These are phyloP conservation scores for Ophiostoma ips DNA, from an alignment of 2,329 filamentous ascomycete genomes.

Conservation along the genomic window DNA sequence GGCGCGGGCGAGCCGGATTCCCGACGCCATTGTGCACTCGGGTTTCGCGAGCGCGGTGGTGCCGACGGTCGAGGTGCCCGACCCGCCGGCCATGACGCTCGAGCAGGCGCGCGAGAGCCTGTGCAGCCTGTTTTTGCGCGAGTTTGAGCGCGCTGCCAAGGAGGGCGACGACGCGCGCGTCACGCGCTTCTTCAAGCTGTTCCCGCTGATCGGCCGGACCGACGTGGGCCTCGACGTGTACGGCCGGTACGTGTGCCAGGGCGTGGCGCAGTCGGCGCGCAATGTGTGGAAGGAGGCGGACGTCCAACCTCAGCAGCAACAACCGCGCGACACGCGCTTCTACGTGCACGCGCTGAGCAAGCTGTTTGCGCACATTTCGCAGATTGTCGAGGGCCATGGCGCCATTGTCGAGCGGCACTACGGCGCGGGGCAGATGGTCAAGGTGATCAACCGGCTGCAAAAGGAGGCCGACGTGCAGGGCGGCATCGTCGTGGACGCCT, in stretches of 20 bases:
- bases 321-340: slow-evolving; percentile 61
- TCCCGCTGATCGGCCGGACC: slow-evolving; percentile 79
- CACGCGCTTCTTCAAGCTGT: slow-evolving; percentile 95
- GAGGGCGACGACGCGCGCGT: slow-evolving; percentile 82
- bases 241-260: slow-evolving; percentile 88
- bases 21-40: slow-evolving; percentile 64
- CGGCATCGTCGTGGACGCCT: slow-evolving; percentile 88
- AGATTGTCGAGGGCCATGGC: slow-evolving; percentile 88
- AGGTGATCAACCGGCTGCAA: slow-evolving; percentile 84
- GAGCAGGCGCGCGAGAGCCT: slow-evolving; percentile 78
- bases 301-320: not conserved
- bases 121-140: slow-evolving; percentile 78
- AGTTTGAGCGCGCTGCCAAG: slow-evolving; percentile 83
- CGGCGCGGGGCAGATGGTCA: slow-evolving; percentile 81
- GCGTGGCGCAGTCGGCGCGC: slow-evolving; percentile 73
- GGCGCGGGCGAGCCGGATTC: slow-evolving; percentile 67
- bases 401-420: slow-evolving; percentile 89
- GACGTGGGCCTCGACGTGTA: slow-evolving; percentile 90
- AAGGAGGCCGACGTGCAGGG: slow-evolving; percentile 93
- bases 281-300: slow-evolving; percentile 54
- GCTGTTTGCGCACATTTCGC: slow-evolving; percentile 92
- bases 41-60: slow-evolving; percentile 86
- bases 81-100: slow-evolving; percentile 75
- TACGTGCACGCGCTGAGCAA: slow-evolving; percentile 84
- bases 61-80: slow-evolving; percentile 88